Conservation (phyloP, 2,329 filamentous ascomycete species). For the Aureobasidium namibiae region DNA sequence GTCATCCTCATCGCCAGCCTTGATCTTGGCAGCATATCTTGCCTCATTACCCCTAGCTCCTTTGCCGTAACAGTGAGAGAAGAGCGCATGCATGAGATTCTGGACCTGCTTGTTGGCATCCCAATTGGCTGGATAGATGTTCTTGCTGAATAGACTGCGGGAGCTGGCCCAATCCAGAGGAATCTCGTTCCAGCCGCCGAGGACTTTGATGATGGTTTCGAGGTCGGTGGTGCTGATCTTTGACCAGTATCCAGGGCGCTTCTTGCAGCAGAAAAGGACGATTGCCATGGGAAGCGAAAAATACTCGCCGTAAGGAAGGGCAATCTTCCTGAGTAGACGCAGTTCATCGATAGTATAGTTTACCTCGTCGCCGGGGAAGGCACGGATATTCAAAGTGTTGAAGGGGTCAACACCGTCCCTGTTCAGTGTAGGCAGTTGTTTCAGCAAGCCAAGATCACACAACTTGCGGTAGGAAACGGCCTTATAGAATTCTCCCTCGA, state of each 20-base stretch:
- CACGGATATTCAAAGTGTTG: too few relatives aligned
- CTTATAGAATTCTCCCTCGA: not conserved
- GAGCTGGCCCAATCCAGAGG: not conserved
- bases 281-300: not conserved
- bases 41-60: not conserved
- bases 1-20: not conserved
- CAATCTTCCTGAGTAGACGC: not conserved
- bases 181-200: not conserved
- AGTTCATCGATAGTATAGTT: not conserved
- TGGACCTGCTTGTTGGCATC: not conserved
- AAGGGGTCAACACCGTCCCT: not conserved
- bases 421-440: not conserved
- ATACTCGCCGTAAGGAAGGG: not conserved
- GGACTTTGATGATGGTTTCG: not conserved
- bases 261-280: not conserved
- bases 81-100: not conserved
- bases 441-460: not conserved
- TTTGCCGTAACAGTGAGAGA: not conserved
- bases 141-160: not conserved
- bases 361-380: not conserved
- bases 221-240: not conserved
- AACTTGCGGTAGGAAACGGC: not conserved
- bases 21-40: not conserved
- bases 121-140: not conserved
- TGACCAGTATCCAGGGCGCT: not conserved